Evolutionary conservation across 2,329 filamentous ascomycete genomes (phyloP).

Genomic region (Aspergillus uvarum): DNA sequence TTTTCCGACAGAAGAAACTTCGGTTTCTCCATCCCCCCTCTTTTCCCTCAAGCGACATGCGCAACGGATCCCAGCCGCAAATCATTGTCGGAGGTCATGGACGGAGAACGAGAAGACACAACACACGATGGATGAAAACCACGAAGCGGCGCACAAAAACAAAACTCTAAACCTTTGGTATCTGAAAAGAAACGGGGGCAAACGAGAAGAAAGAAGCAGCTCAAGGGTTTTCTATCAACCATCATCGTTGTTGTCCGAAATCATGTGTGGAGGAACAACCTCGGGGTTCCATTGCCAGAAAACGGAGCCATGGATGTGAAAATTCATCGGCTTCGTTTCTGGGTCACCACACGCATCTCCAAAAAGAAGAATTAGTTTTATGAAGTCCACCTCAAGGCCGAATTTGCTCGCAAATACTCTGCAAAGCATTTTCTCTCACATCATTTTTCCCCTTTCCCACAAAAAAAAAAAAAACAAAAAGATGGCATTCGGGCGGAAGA

Average conservation of each 20-base stretch:
- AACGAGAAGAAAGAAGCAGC: not conserved
- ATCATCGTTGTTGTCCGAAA: not conserved
- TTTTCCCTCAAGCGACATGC: conserved; percentile 15
- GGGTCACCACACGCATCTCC: not conserved
- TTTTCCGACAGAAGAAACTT: conserved; percentile 1
- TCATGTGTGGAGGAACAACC: conserved; percentile 14
- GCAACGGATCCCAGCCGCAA: conserved; percentile 16
- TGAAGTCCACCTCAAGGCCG: conserved; percentile 66
- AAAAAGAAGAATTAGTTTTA: conserved; percentile 61
- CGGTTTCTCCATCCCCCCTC: conserved; percentile 10
- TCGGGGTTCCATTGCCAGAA: conserved; percentile 12
- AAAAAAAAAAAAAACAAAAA: conserved; percentile 20
- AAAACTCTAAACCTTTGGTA: not conserved
- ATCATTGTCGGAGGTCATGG: conserved; percentile 27
- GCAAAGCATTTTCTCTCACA: conserved; percentile 7
- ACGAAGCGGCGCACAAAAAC: not conserved
- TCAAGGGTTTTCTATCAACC: no score
- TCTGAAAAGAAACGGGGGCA: conserved; percentile 5
- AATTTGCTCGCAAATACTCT: conserved; percentile 20
- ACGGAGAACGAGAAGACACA: conserved; percentile 32
- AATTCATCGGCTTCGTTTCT: not conserved
- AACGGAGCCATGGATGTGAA: conserved; percentile 6
- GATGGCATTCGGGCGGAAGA: conserved; percentile 64
- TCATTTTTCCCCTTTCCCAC: conserved; percentile 9
- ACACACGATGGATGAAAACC: not conserved